Evolutionary conservation across 2,329 filamentous ascomycete species (phyloP).

Genomic region (Ascosphaera apis): DNA sequence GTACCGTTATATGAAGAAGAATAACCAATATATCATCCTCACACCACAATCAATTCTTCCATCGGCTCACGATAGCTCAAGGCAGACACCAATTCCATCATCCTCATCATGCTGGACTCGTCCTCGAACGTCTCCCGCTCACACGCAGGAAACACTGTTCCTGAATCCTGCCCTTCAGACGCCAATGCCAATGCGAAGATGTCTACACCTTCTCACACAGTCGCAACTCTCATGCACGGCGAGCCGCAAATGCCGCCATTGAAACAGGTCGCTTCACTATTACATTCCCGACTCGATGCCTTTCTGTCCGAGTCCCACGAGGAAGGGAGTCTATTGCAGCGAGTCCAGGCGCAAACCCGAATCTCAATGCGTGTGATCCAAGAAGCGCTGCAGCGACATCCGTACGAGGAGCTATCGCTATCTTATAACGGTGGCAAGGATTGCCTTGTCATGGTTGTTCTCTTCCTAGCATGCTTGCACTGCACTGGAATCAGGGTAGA

Average conservation of each 20-base stretch:
- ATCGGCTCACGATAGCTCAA: background rate
- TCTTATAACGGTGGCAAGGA: constrained; percentile 98
- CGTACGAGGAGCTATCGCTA: constrained; percentile 56
- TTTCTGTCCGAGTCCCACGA: constrained; percentile 41
- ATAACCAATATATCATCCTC: no score
- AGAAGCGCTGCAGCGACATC: constrained; percentile 52
- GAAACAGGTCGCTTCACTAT: constrained; percentile 39
- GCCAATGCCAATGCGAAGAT: background rate
- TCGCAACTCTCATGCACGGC: background rate
- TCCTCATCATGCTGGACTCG: background rate
- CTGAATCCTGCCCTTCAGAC: background rate
- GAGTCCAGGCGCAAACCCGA: constrained; percentile 52
- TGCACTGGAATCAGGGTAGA: constrained; percentile 3
- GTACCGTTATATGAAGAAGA: no score
- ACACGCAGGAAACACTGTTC: background rate
- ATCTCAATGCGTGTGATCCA: constrained; percentile 50
- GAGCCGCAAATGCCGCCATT: constrained; percentile 9
- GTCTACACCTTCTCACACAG: background rate
- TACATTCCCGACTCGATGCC: constrained; percentile 35
- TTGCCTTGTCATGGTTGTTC: constrained; percentile 73
- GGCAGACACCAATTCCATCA: background rate
- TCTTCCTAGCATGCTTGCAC: constrained; percentile 48
- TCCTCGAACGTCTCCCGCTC: background rate
- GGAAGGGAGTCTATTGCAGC: constrained; percentile 30
- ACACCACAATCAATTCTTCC: background rate